Base-by-base conservation (phyloP, 2,329 filamentous ascomycete genomes). In the Ophiostoma ips region DNA sequence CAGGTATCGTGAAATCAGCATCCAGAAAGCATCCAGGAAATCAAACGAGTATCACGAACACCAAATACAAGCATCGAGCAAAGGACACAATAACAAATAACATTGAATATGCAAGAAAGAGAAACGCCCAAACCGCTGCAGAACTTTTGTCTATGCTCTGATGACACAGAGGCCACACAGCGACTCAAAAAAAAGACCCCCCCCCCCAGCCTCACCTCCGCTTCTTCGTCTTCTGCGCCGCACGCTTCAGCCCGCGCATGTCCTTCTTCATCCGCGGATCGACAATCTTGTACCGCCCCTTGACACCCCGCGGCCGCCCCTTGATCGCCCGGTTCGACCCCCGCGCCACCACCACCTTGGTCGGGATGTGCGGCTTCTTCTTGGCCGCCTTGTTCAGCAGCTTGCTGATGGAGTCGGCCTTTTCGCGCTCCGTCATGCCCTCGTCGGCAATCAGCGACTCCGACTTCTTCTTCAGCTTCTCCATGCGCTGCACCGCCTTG, bases 401-500 rank as follows among this genome's bases (percentile, higher is more conserved):
- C 65, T 83, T 87, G 24, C 78, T 68, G 60, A 98, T 95, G 54
- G 76, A 83, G 56, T 81, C 78, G 3, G 89, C 86, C 75, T 98
- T 98, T 66, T 98, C 94, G 68, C 88, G 88, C 71, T 98, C 92
- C 13, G 85, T 94, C 73, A 95, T 79, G 47, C 84, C 85, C 64
- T 95, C 90, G 58, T 95, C 90, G 52, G 88, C 86, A 18, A 82
- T 83, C 47, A 98, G 69, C 59, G 94, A 69, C 36, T 94, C 89
- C n/a, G 81, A 87, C 76, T 98, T 98, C 80, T 94, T 95, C 71
- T 88, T 87, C 56, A 98, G 71, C 71, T 95, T 95, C 75, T 98
- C 92, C 30, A 98, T 69, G 52, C 79, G 77, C 67, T 94, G 86
- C 1, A 87, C 90, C 9, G 89, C 82, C 76, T 94, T 94, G 67